A percentile compares a stretch with the other conserved stretches of the same genome.
These are phyloP conservation scores for Penicillium coffeae DNA, from an alignment of 495 filamentous ascomycete genomes.

Conservation along the genomic window DNA sequence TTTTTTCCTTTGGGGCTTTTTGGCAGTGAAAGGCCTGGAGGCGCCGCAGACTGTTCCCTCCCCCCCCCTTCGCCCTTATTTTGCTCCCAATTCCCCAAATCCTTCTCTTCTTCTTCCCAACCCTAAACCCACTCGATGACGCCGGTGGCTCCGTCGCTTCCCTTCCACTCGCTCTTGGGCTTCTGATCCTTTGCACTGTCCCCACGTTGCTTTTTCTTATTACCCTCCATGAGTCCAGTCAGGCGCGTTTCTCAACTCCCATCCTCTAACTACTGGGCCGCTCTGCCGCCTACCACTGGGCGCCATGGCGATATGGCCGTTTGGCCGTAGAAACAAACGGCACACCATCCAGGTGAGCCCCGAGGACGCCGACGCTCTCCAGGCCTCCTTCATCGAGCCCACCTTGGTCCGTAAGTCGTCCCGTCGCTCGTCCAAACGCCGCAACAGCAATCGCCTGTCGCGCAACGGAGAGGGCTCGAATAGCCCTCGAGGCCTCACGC, in stretches of 20 bases:
- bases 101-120: constrained; percentile 8
- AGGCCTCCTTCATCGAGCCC: constrained; percentile 21
- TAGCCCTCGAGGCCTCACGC: constrained; percentile 27
- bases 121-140: constrained; percentile 18
- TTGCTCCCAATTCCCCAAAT: constrained; percentile 6
- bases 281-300: constrained; percentile 11
- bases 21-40: too few relatives aligned
- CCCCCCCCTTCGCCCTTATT: constrained; percentile 7
- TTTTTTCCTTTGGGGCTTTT: constrained; percentile 10
- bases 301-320: constrained; percentile 76
- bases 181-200: background rate
- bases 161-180: background rate
- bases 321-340: constrained; percentile 60
- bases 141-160: constrained; percentile 15
- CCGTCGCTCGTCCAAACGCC: constrained; percentile 39
- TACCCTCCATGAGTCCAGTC: constrained; percentile 36
- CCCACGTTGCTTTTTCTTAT: constrained; percentile 1
- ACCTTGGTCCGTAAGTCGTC: constrained; percentile 39
- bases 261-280: constrained; percentile 47
- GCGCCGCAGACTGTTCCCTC: too few relatives aligned
- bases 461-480: constrained; percentile 26
- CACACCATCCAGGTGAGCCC: constrained; percentile 44
- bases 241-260: constrained; percentile 14
- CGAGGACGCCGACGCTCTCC: constrained; percentile 27
- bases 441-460: constrained; percentile 31